These are phyloP conservation scores for Alternaria alternata DNA, from an alignment of 2,329 filamentous ascomycete species.

Conservation along the genomic window DNA sequence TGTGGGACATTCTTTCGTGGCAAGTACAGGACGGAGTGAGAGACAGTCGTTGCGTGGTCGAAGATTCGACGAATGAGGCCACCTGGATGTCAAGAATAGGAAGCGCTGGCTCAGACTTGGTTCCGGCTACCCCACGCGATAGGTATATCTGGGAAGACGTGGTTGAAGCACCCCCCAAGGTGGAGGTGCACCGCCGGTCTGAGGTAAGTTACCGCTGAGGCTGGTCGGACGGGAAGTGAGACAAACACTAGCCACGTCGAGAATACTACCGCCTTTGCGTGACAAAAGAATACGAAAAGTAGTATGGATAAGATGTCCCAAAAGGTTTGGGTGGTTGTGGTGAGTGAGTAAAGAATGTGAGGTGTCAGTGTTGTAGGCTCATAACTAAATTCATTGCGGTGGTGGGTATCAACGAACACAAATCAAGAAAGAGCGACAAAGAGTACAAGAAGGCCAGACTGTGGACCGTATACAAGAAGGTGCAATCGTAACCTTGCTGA, in stretches of 20 bases:
- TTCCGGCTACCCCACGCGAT: slow-evolving; percentile 55
- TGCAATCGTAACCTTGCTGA: slow-evolving; percentile 11
- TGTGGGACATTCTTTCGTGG: slow-evolving; percentile 19
- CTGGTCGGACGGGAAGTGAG: neutral
- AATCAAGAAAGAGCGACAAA: slow-evolving; percentile 5
- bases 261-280: neutral
- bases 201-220: neutral
- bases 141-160: slow-evolving; percentile 60
- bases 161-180: slow-evolving; percentile 38
- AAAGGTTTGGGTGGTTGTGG: neutral
- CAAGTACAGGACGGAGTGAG: slow-evolving; percentile 17
- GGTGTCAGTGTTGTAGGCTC: neutral
- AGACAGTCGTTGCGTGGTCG: slow-evolving; percentile 20
- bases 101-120: slow-evolving; percentile 39
- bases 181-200: slow-evolving; percentile 4
- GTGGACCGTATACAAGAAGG: slow-evolving; percentile 25
- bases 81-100: slow-evolving; percentile 23
- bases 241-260: neutral
- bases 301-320: neutral
- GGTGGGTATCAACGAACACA: slow-evolving; percentile 21
- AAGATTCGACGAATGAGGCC: slow-evolving; percentile 27
- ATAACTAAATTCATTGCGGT: slow-evolving; percentile 9
- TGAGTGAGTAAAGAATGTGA: neutral
- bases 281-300: slow-evolving; percentile 4
- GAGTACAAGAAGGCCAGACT: slow-evolving; percentile 15